Conservation (phyloP, 768 basidiomycete species). For the Mrakia gelida region DNA sequence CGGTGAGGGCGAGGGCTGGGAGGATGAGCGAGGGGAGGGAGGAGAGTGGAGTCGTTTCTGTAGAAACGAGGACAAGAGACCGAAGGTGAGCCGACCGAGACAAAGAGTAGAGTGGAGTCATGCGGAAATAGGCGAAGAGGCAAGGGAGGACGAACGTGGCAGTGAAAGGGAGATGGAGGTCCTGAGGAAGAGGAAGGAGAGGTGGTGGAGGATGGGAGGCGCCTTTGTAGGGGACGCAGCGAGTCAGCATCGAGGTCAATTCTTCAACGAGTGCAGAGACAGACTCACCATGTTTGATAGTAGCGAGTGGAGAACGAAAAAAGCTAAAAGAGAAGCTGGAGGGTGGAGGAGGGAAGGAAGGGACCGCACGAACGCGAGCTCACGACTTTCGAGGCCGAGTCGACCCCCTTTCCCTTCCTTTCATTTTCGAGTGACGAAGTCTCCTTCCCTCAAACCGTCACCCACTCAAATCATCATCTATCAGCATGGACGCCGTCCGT, state of each 20-base stretch:
- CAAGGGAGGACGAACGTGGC: background rate
- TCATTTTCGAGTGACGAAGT: background rate
- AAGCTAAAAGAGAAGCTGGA: background rate
- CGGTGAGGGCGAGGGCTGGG: constrained; percentile 6
- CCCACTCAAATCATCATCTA: background rate
- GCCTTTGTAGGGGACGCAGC: background rate
- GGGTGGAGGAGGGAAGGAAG: background rate
- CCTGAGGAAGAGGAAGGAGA: background rate
- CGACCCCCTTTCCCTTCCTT: background rate
- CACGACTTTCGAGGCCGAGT: background rate
- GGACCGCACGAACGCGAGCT: background rate
- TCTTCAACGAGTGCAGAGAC: background rate
- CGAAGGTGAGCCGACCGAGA: background rate
- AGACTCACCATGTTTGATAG: background rate
- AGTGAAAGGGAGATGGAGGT: background rate
- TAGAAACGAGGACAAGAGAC: background rate
- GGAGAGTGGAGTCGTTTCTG: background rate
- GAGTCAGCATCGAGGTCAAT: background rate
- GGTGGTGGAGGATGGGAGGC: constrained; percentile 10
- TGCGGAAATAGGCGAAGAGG: background rate
- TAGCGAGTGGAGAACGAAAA: background rate
- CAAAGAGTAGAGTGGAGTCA: too few species aligned
- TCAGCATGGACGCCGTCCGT: background rate
- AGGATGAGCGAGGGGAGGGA: constrained; percentile 8
- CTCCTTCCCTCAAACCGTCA: background rate